Evolutionary conservation across 2,329 filamentous ascomycete species (phyloP), one percentile per base, ranked within the genome.

Genomic region (Penicillium sp.): DNA sequence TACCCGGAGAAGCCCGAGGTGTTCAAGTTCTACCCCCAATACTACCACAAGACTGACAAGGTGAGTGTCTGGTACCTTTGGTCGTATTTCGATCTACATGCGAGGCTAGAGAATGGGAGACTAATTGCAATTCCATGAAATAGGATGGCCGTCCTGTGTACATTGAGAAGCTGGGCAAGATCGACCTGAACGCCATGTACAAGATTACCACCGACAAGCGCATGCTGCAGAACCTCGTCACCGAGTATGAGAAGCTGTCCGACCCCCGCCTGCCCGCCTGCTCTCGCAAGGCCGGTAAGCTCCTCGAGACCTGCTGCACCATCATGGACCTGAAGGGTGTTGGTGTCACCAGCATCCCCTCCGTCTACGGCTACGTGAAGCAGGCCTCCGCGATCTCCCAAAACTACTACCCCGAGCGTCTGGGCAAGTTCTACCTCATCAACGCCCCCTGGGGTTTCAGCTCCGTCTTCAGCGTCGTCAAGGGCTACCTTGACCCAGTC

Each of bases 311-410:
- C 20, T 97, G 91, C 80, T 97, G 94, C 86, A 93, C 90, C 59
- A 91, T 99, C 77, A 94, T 97, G 88, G 94, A 99, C 76, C 83
- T 97, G 73, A 96, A 96, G 80, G 92, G 92, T 56, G 92, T 99
- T 20, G 90, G 90, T 52, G 78, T 97, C 64, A 82, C 81, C 71
- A 94, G 89, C 76, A 86, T 90, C 36, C 83, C 85, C 56, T 88
- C 88, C 55, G 93, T 97, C 52, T 96, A 95, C 80, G 83, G 85
- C 48, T 97, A 97, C 79, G 84, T 99, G 63, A 85, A 85, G 67
- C 84, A 88, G 71, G 91, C 91, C 39, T 94, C 91, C 27, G 86
- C 80, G 72, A 90, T 99, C 77, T 96, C 90, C 60, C 94, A 97
- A 78, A 96, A 97, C 84, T 96, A 97, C 85, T 99, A 99, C 79